Evolutionary conservation across 139 green algal species (phyloP).

Genomic region (Nannochloris sp.): DNA sequence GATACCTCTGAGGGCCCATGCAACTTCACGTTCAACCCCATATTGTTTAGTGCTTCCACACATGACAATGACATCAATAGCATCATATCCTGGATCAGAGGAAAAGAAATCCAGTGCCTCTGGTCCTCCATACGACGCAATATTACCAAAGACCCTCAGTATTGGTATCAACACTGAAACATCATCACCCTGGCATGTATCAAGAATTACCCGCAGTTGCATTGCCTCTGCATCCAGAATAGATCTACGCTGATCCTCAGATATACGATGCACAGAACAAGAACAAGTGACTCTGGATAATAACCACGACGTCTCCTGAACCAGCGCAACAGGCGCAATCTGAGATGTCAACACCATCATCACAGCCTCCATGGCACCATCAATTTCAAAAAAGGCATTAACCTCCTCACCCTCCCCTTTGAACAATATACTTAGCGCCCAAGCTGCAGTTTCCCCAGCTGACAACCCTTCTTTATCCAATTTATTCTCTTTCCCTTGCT

Average conservation of each 20-base stretch:
- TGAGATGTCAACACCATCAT: conserved; percentile 11
- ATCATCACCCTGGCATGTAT: too few species aligned
- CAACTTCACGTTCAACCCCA: conserved; percentile 28
- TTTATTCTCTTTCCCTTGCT: neutral
- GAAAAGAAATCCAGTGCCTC: neutral
- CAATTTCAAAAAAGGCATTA: conserved; percentile 10
- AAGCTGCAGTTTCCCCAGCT: conserved; percentile 32
- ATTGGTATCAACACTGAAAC: too few species aligned
- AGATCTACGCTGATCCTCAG: too few species aligned
- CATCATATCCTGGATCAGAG: neutral
- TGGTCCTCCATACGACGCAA: too few species aligned
- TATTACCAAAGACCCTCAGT: too few species aligned
- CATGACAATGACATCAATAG: neutral
- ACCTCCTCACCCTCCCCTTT: conserved; percentile 18
- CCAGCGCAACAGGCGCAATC: conserved; percentile 8
- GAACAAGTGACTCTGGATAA: conserved; percentile 22
- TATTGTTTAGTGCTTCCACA: neutral
- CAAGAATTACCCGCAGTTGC: too few species aligned
- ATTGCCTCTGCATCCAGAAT: too few species aligned
- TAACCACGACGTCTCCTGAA: conserved; percentile 30
- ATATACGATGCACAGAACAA: neutral
- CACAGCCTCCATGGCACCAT: conserved; percentile 7
- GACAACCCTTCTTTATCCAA: conserved; percentile 8
- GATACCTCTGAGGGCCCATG: conserved; percentile 28
- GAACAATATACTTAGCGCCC: conserved; percentile 37